phyloP scores from a whole-genome alignment of 306 rosid genomes.

The Dryas octopetala region DNA sequence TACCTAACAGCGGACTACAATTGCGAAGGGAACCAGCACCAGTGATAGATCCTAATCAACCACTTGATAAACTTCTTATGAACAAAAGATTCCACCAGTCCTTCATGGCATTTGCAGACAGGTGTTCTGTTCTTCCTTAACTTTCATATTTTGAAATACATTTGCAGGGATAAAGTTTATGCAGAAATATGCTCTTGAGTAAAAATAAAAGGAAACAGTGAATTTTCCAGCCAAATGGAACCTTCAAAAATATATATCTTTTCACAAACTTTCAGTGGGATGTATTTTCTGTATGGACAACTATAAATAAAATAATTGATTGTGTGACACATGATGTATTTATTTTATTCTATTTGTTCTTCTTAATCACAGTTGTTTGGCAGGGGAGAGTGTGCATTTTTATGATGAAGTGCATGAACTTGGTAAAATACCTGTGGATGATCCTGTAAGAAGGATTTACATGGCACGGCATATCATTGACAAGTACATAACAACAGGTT shows the following conservation, averaged over 20 bases:
- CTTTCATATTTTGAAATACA: constrained; percentile 13
- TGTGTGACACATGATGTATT: neutral
- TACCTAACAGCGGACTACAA: constrained; percentile 82
- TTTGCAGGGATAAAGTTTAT: neutral
- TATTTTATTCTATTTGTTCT: constrained; percentile 15
- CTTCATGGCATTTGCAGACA: constrained; percentile 92
- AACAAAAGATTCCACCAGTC: constrained; percentile 82
- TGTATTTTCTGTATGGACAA: neutral
- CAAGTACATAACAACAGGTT: constrained; percentile 85
- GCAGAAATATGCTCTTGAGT: neutral
- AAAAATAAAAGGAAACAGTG: neutral
- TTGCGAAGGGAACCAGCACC: constrained; percentile 50
- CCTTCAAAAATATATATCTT: neutral
- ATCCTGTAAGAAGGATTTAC: constrained; percentile 85
- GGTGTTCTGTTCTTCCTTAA: constrained; percentile 45
- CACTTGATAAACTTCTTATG: constrained; percentile 82
- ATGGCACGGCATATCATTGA: constrained; percentile 94
- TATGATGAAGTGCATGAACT: constrained; percentile 86
- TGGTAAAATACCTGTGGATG: constrained; percentile 71
- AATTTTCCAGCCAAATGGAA: neutral
- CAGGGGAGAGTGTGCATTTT: constrained; percentile 96
- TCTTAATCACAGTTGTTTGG: constrained; percentile 80
- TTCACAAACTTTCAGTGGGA: neutral
- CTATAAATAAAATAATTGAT: constrained; percentile 1
- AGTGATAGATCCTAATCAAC: constrained; percentile 66